Evolutionary conservation across 345 rosid genomes (phyloP), one percentile per base, ranked within the genome.

Genomic region (Orychophragmus violaceus): DNA sequence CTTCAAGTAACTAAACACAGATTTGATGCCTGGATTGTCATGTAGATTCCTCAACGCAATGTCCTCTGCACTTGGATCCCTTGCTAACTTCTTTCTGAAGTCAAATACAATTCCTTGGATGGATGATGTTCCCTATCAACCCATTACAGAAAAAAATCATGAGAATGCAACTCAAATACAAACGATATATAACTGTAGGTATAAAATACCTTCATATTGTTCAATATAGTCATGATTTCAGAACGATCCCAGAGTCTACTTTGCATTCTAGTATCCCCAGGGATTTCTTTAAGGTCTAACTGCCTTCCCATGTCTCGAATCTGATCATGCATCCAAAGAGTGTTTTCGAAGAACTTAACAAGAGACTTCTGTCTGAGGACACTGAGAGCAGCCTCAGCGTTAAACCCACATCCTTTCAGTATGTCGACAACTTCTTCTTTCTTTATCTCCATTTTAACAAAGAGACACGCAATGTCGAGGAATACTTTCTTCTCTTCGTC

Each of bases 301-400:
- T 85, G 81, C 62, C 83, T 80, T 59, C 86, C 97, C 97, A 91
- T 91, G 62, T 91, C 93, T 39, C 76, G 77, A 23, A 91, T 72
- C 57, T 80, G 91, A 77, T 91, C 96, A 66, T 91, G 97, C 87
- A 85, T 82, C 89, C 88, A 80, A 22, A 91, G 54, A 27, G 46
- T 46, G 22, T 41, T n/a, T n/a, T n/a, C n/a, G n/a, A 30, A 2
- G 16, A 84, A 58, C 71, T 80, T 88, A 18, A 91, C 6, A 16
- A 91, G 87, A 59, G 85, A 85, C 78, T 77, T 91, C 39, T 59
- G 76, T 9, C 42, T 41, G 3, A 88, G 91, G 17, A 52, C 80
- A 59, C 29, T 59, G 35, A 91, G 66, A n/a, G 79, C 76, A 9
- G 62, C 80, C 74, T 82, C 83, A 6, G 79, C 80, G 6, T 76